Evolutionary conservation across 164 flowering plant genomes (phyloP).

Genomic region (Santalum album): DNA sequence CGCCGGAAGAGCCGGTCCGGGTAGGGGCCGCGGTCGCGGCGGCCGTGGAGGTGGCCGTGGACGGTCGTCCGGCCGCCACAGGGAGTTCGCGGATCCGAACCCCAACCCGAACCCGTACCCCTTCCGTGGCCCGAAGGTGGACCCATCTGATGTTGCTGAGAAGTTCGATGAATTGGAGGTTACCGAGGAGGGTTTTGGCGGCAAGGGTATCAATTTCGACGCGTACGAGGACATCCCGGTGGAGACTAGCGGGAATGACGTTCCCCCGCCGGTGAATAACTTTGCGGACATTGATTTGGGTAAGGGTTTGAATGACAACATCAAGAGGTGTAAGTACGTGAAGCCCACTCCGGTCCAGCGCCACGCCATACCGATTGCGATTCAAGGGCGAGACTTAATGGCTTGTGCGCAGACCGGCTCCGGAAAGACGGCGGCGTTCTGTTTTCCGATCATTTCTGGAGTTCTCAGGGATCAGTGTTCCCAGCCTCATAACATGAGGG

Average conservation of each 20-base stretch:
- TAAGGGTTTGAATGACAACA: neutral
- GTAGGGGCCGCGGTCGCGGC: neutral
- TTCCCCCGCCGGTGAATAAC: neutral
- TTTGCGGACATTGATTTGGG: conserved; percentile 1
- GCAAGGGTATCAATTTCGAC: neutral
- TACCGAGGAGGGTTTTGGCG: neutral
- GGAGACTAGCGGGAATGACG: neutral
- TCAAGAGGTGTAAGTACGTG: conserved; percentile 1
- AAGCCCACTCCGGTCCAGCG: conserved; percentile 2
- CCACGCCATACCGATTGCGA: conserved; percentile 1
- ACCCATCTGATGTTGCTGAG: neutral
- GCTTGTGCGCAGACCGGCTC: conserved; percentile 4
- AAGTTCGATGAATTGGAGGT: neutral
- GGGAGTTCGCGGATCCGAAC: neutral
- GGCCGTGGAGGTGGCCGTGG: neutral
- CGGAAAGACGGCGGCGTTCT: conserved; percentile 4
- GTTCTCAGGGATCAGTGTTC: neutral
- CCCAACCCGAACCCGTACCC: no score
- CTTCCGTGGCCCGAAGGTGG: neutral
- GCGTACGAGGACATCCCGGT: conserved; percentile 5
- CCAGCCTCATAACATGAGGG: neutral
- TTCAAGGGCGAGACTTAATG: neutral
- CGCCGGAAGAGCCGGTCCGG: neutral
- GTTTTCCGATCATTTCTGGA: neutral
- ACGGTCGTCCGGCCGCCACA: neutral